Base-by-base conservation (phyloP, 371 early-diverging fungal species). In the Mucor irregularis region DNA sequence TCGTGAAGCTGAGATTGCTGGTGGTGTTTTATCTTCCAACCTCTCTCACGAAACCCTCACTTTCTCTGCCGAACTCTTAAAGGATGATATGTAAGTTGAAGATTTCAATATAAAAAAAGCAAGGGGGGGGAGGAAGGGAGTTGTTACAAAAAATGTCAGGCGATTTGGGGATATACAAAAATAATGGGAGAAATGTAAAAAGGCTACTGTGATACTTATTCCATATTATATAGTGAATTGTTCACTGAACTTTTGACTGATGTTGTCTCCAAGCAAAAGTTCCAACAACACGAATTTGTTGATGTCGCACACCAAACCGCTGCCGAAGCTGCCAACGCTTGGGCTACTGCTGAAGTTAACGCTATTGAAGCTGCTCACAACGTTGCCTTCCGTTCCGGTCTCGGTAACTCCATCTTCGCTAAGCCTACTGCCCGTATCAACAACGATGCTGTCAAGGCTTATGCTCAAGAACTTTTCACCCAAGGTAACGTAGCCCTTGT, bases 321-420 rank as follows among this genome's bases (percentile, higher is more conserved):
- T 37, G 78, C 78, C 40, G 94, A 96, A 77, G 71, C 89, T 28
- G 64, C 78, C 53, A 74, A 78, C 29, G 90, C 93, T 33, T 80
- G 83, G 47, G 58, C 83, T 30, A 80, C 84, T 69, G 82, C 94
- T 43, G 81, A 81, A 56, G 73, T 88, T 31, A 67, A 79, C 35
- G 88, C 88, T 43, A 56, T 92, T 24, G 95, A 96, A 66, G 82
- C 84, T 33, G 82, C 92, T 61, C 97, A 98, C 81, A 82, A 77
- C 58, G 88, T 86, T 34, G 97, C 96, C 39, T 98, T 95, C 91
- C 93, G 96, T 69, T 71, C 68, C 61, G 98, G 98, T 30, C 89
- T 98, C 63, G 98, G 97, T 51, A 95, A 96, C 90, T 86, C 96
- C 22, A 75, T 96, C 55, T 95, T 88, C 68, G 95, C 93, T 49